Conservation (phyloP, 371 early-diverging fungal species). For the Smittium mucronatum region DNA sequence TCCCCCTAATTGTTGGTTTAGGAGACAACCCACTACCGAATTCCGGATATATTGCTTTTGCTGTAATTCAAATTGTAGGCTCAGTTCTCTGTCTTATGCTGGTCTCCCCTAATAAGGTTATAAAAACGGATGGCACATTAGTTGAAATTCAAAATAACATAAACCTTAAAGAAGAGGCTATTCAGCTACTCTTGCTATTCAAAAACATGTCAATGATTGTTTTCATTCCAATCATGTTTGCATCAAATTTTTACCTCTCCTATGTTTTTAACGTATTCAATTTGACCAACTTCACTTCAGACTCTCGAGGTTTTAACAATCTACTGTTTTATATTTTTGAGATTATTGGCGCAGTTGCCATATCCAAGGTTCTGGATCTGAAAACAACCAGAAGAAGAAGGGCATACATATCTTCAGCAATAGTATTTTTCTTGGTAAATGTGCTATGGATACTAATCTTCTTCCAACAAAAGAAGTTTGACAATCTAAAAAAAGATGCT, state of each 20-base stretch:
- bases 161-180: slow-evolving; percentile 37
- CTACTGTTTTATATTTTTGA: slow-evolving; percentile 55
- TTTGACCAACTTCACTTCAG: slow-evolving; percentile 38
- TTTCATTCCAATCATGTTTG: slow-evolving; percentile 50
- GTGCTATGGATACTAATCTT: slow-evolving; percentile 48
- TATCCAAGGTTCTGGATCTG: slow-evolving; percentile 44
- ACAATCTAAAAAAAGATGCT: not conserved
- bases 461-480: slow-evolving; percentile 17
- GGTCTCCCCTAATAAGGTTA: slow-evolving; percentile 40
- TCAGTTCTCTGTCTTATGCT: slow-evolving; percentile 37
- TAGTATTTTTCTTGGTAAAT: slow-evolving; percentile 33
- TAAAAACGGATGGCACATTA: slow-evolving; percentile 44
- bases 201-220: slow-evolving; percentile 46
- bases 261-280: slow-evolving; percentile 43
- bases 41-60: slow-evolving; percentile 48
- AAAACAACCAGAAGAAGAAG: slow-evolving; percentile 35
- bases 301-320: slow-evolving; percentile 51
- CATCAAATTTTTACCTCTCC: slow-evolving; percentile 60
- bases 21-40: slow-evolving; percentile 36
- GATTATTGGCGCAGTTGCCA: slow-evolving; percentile 41
- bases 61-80: slow-evolving; percentile 46
- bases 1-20: slow-evolving; percentile 41
- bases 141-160: slow-evolving; percentile 35
- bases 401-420: slow-evolving; percentile 36
- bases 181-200: slow-evolving; percentile 45